Conservation (phyloP, 352 stramenopile genomes). For the Pythium brassicae region DNA sequence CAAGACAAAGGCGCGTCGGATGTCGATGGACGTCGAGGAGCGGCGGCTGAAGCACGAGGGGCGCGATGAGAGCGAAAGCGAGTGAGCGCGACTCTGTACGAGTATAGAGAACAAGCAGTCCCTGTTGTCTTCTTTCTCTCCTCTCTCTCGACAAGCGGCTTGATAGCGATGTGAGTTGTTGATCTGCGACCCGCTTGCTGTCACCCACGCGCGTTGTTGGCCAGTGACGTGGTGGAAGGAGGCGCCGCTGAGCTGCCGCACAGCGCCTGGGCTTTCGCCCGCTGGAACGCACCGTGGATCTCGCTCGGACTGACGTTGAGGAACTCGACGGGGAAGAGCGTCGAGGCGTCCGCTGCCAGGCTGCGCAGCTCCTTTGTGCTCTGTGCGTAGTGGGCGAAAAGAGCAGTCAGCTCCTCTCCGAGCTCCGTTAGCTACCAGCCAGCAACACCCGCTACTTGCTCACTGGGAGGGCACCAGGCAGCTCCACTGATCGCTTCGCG, state of each 20-base stretch:
- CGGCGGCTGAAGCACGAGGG: constrained; percentile 8
- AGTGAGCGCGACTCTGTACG: background rate
- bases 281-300: constrained; percentile 55
- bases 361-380: constrained; percentile 86
- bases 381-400: constrained; percentile 8
- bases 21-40: constrained; percentile 19
- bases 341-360: constrained; percentile 66
- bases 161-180: constrained; percentile 1
- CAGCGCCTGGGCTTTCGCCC: constrained; percentile 45
- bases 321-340: constrained; percentile 79
- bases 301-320: constrained; percentile 56
- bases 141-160: background rate
- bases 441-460: background rate
- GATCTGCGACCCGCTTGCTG: background rate
- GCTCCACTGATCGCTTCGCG: no score
- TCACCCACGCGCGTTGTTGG: background rate
- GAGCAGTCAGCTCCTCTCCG: background rate
- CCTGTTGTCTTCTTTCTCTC: background rate
- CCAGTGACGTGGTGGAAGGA: background rate
- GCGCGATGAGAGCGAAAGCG: background rate
- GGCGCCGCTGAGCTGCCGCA: constrained; percentile 19
- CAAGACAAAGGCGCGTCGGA: constrained; percentile 23
- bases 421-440: background rate
- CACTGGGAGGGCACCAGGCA: background rate
- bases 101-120: background rate